Evolutionary conservation across 495 filamentous ascomycete species (phyloP).

Genomic region (Penicillium canariense): DNA sequence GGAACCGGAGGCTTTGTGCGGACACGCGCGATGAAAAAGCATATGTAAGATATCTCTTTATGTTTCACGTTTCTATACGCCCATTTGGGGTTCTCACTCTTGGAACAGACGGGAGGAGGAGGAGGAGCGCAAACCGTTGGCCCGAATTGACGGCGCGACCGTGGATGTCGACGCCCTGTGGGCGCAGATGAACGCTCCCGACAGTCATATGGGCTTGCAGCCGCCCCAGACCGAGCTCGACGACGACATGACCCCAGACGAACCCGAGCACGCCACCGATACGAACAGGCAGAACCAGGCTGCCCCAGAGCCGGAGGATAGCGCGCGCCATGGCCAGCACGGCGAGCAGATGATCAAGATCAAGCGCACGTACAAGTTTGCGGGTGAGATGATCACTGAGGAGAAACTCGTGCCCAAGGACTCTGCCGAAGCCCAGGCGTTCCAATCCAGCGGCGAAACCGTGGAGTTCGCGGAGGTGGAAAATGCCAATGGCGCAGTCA

Average conservation of each 20-base stretch:
- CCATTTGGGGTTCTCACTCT: conserved; percentile 1
- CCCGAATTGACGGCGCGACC: conserved; percentile 66
- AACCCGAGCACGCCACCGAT: conserved; percentile 14
- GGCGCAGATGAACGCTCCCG: conserved; percentile 67
- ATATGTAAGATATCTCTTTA: conserved; percentile 41
- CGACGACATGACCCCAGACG: conserved; percentile 11
- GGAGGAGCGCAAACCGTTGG: conserved; percentile 55
- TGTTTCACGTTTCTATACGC: conserved; percentile 8
- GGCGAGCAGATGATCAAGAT: conserved; percentile 67
- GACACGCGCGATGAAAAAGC: conserved; percentile 69
- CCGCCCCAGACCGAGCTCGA: conserved; percentile 18
- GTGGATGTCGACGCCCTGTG: conserved; percentile 89
- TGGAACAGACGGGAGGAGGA: conserved; percentile 57
- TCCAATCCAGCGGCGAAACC: conserved; percentile 55
- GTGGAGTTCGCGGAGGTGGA: conserved; percentile 40
- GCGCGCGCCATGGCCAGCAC: conserved; percentile 16
- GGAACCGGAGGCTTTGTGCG: conserved; percentile 80
- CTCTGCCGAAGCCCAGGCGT: conserved; percentile 79
- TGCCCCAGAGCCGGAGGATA: conserved; percentile 13
- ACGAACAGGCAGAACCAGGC: conserved; percentile 24
- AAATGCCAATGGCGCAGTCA: conserved; percentile 13
- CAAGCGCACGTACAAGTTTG: conserved; percentile 86
- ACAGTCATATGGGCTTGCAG: conserved; percentile 15
- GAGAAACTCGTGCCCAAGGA: conserved; percentile 74
- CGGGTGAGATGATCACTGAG: conserved; percentile 79